Evolutionary conservation across 208 protist species (phyloP), one percentile per base, ranked within the genome.

Genomic region (Naegleria fowleri): DNA sequence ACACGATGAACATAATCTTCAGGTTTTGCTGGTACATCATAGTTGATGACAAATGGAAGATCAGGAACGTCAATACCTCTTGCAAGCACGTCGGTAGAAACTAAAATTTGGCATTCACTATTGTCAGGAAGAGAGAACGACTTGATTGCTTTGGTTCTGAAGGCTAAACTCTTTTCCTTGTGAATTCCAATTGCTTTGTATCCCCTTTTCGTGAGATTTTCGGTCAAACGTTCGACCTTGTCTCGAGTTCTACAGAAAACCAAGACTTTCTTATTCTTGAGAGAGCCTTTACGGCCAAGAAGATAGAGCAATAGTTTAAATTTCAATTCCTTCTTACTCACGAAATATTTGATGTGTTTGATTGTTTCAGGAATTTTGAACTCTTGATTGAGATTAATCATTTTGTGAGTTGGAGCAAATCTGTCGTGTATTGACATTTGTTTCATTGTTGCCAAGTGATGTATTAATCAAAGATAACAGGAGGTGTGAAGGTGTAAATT

Each of bases 1-100:
- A 90, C 55, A n/a, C 87, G 25, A 79, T 90, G 87, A 51, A 90
- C 38, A 79, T 90, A 90, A 48, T 79, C 86, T 40, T 89, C 86
- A 39, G 86, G 86, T 22, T 25, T 40, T 16, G 41, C 29, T 75
- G 86, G 86, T 9, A 89, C 36, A 40, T 89, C 86, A 89, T 67
- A 89, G 67, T 89, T 89, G 9, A 89, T 67, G 29, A 89, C 86
- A 52, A 38, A 33, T n/a, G 41, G 41, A 22, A 89, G 25, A 67
- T 89, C n/a, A 38, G 41, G 48, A 25, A 89, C 48, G 39, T 89
- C 86, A 67, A 89, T 89, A 25, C 86, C 86, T 89, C 86, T 89
- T 29, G 86, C 41, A 39, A 89, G n/a, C 6, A 89, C 86, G 67
- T 89, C 86, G 9, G 86, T 89, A 22, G 15, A n/a, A 75, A 89